phyloP scores from a whole-genome alignment of 768 basidiomycete genomes.

The Cantharellus anzutake region DNA sequence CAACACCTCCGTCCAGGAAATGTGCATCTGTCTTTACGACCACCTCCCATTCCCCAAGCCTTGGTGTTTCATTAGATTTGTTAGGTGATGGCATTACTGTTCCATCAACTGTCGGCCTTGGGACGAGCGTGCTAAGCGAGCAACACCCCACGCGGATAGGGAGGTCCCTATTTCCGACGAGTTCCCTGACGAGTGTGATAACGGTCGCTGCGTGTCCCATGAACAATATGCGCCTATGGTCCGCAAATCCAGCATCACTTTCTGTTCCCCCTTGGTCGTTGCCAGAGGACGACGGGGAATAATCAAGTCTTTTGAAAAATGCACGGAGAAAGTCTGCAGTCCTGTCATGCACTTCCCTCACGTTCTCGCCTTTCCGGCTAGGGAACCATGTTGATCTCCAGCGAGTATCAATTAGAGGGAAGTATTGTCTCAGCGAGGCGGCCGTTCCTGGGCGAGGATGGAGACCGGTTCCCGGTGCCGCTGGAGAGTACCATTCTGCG shows the following conservation, averaged over 20 bases:
- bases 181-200: conserved; percentile 41
- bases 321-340: conserved; percentile 29
- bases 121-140: conserved; percentile 28
- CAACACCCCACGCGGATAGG: conserved; percentile 57
- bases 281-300: conserved; percentile 12
- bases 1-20: conserved; percentile 38
- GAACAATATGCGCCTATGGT: conserved; percentile 35
- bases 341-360: conserved; percentile 43
- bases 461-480: conserved; percentile 41
- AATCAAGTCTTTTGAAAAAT: conserved; percentile 34
- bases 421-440: conserved; percentile 30
- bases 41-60: conserved; percentile 25
- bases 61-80: neutral
- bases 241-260: neutral
- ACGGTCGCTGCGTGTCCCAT: conserved; percentile 60
- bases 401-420: conserved; percentile 34
- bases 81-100: neutral
- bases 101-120: conserved; percentile 8
- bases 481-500: conserved; percentile 67
- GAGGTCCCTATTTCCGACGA: conserved; percentile 33
- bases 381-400: conserved; percentile 51
- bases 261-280: neutral
- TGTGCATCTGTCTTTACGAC: conserved; percentile 30
- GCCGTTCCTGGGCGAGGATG: conserved; percentile 57
- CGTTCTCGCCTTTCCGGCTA: conserved; percentile 51